A percentile compares a stretch with the other conserved stretches of the same genome.
phyloP scores from a whole-genome alignment of 106 monocot genomes.

The Acanthochlamys bracteata region DNA sequence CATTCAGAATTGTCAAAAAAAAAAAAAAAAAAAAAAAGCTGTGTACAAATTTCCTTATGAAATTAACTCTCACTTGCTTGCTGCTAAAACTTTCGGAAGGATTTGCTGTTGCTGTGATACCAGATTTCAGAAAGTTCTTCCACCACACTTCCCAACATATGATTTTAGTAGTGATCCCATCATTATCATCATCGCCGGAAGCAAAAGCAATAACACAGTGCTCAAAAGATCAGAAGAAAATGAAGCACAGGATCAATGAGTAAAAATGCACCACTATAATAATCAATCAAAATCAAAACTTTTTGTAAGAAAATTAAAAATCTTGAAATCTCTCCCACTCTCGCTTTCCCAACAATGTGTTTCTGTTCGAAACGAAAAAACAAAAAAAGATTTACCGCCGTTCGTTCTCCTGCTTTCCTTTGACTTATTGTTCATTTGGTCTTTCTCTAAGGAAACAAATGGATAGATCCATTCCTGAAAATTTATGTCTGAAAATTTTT shows the following conservation, averaged over 20 bases:
- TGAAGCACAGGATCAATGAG: neutral
- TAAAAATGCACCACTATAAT: neutral
- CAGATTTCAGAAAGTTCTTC: slow-evolving; percentile 46
- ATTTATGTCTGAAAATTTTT: no score
- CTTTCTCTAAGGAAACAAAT: no score
- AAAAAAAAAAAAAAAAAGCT: no score
- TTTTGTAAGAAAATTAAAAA: neutral
- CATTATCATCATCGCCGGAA: neutral
- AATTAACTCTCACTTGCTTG: neutral
- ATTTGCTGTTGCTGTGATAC: slow-evolving; percentile 14
- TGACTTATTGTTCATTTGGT: no score
- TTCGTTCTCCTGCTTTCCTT: no score
- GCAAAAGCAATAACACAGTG: neutral
- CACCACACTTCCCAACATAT: slow-evolving; percentile 43
- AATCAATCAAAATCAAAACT: neutral
- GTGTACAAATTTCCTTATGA: neutral
- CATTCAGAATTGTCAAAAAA: no score
- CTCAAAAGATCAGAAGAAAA: neutral
- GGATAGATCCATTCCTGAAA: no score
- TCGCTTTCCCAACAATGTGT: neutral
- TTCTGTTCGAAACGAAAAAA: no score
- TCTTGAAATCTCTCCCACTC: neutral
- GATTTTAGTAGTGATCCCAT: slow-evolving; percentile 8
- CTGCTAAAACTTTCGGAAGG: neutral
- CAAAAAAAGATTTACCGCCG: no score